Base-by-base conservation (phyloP, 345 rosid genomes). In the Geranium brycei region DNA sequence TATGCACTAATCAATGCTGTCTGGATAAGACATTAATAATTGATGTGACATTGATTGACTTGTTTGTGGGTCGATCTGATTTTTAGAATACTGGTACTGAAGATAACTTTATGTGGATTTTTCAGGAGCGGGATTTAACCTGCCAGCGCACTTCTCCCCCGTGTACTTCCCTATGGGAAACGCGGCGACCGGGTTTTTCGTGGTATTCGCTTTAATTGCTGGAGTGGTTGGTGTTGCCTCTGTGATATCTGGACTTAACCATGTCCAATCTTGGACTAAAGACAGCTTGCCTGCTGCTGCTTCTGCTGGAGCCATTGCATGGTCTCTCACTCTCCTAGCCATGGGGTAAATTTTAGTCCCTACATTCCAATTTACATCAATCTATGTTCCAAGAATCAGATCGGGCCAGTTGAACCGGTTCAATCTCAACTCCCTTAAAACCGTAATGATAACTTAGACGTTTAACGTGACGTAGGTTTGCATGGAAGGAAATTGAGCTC, bases 121-220 rank as follows among this genome's bases (percentile, higher is more conserved):
- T 80, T 31, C 81, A 91, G 97, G 93, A 40, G 81, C 93, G 47
- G 90, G 69, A 7, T 81, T 71, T 7, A 68, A 76, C 11, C 96
- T 92, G 47, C 97, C 99, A 0, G 90, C 87, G 0, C 95, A 92
- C 80, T 92, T 92, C 73, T 92, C 97, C 7, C 95, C 99, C 0
- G 83, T 92, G 65, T 74, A 79, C 72, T 92, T 89, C 73, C 97
- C 97, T 0, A 92, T 92, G 95, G 96, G 99, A 13, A 92, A 92
- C 60, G 91, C 90, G 12, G 99, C 99, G 10, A 92, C 98, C 0
- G 98, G 98, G 58, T 92, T 89, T 79, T 89, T 92, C 16, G 89
- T 89, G 62, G 83, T 75, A 6, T 92, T 89, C 58, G 75, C 95
- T 64, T 61, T 89, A 75, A 73, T 92, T 13, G 97, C 98, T 16